phyloP scores from a whole-genome alignment of 1,284 basidiomycete genomes.

The Cystobasidiaceae sp. region DNA sequence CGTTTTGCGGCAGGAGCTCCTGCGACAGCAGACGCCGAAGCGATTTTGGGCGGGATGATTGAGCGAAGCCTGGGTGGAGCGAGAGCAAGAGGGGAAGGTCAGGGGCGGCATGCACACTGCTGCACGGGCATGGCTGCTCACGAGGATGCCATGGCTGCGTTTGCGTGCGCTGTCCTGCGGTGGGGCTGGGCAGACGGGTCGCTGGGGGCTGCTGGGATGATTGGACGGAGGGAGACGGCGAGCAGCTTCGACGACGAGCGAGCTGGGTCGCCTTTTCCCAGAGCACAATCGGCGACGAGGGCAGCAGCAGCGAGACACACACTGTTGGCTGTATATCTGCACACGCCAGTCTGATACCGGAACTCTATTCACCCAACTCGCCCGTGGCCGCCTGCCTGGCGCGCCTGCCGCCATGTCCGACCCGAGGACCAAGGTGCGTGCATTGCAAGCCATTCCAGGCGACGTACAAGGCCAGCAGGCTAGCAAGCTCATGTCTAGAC shows the following conservation, averaged over 20 bases:
- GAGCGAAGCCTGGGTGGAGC: conserved; percentile 18
- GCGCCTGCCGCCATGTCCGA: too few relatives aligned
- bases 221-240: background rate
- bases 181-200: background rate
- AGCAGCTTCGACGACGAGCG: too few relatives aligned
- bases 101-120: background rate
- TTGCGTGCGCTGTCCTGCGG: background rate
- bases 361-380: too few relatives aligned
- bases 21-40: conserved; percentile 41
- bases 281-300: too few relatives aligned
- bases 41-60: conserved; percentile 45
- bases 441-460: background rate
- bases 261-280: too few relatives aligned
- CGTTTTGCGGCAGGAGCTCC: conserved; percentile 40
- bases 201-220: background rate
- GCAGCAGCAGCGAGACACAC: too few relatives aligned
- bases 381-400: too few relatives aligned
- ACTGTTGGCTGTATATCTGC: too few relatives aligned
- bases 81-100: background rate
- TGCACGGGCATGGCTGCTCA: background rate
- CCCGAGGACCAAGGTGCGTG: background rate
- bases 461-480: background rate
- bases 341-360: too few relatives aligned
- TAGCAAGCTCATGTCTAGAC: background rate
- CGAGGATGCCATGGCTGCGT: conserved; percentile 20